Conservation (phyloP, 805 yeast genomes). For the Cyberlindnera saturnus region DNA sequence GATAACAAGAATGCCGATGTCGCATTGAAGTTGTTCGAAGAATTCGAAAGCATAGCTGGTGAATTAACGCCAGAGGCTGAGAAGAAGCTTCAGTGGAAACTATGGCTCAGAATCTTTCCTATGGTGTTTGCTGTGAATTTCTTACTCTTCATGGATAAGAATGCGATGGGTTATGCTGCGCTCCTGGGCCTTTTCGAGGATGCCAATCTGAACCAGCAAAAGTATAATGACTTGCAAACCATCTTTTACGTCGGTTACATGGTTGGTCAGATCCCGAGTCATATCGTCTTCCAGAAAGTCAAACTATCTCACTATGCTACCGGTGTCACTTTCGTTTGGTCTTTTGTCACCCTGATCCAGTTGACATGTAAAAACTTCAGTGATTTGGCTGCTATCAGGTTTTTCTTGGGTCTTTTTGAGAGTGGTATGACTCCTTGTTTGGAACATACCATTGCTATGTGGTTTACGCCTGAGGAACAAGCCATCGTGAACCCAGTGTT, state of each 20-base stretch:
- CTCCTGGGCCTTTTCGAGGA: conserved; percentile 11
- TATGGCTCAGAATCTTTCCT: conserved; percentile 22
- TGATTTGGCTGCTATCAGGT: conserved; percentile 8
- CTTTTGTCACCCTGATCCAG: conserved; percentile 1
- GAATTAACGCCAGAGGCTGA: conserved; percentile 13
- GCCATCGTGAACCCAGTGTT: conserved; percentile 42
- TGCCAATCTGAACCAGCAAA: conserved; percentile 5
- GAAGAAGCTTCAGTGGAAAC: conserved; percentile 5
- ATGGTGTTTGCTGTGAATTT: conserved; percentile 11
- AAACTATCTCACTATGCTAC: conserved; percentile 3
- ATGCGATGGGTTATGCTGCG: conserved; percentile 12
- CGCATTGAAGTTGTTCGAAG: conserved; percentile 7
- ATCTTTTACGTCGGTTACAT: conserved; percentile 13
- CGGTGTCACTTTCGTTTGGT: conserved; percentile 7
- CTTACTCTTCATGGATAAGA: conserved; percentile 14
- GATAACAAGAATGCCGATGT: conserved; percentile 24
- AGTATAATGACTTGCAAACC: conserved; percentile 6
- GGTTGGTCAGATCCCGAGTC: conserved; percentile 9
- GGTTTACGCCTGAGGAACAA: conserved; percentile 34
- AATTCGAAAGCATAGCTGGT: conserved; percentile 11
- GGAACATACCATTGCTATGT: conserved; percentile 36
- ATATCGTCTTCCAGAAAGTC: conserved; percentile 6
- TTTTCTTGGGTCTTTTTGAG: conserved; percentile 15
- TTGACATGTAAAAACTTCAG: conserved; percentile 4
- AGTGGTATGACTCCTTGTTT: conserved; percentile 29